phyloP scores from a whole-genome alignment of 2,329 filamentous ascomycete genomes.

The Penicillium hesseltinei region DNA sequence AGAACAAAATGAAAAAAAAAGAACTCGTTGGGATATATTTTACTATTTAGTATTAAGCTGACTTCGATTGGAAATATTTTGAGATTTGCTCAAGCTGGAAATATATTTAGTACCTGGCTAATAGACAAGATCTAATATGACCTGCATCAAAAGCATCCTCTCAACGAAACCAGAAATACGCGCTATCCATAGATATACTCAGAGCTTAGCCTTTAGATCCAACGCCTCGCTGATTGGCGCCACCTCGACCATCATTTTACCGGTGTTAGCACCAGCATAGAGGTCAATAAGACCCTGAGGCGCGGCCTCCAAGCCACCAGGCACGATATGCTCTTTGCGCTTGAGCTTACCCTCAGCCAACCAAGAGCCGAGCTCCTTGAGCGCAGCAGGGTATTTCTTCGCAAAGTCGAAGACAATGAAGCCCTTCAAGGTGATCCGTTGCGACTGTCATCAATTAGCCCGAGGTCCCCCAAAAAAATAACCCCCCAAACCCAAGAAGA shows the following conservation, averaged over 20 bases:
- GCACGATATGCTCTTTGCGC: conserved; percentile 67
- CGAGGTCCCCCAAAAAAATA: neutral
- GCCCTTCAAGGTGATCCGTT: conserved; percentile 58
- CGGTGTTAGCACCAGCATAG: conserved; percentile 68
- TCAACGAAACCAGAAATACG: neutral
- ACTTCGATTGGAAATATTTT: neutral
- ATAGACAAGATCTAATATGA: neutral
- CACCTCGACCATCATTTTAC: conserved; percentile 57
- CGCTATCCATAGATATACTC: neutral
- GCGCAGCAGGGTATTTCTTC: conserved; percentile 57
- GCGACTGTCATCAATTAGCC: conserved; percentile 30
- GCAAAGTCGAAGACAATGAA: conserved; percentile 72
- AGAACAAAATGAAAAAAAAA: neutral
- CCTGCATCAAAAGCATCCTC: neutral
- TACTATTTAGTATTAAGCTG: neutral
- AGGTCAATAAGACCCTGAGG: conserved; percentile 63
- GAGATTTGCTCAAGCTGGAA: neutral
- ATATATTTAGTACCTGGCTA: neutral
- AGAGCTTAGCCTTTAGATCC: conserved; percentile 46
- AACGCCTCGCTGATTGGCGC: conserved; percentile 35
- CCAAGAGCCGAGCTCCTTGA: conserved; percentile 64
- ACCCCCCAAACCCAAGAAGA: neutral
- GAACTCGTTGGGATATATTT: neutral
- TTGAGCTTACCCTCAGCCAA: conserved; percentile 70
- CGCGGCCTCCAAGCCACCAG: conserved; percentile 64